Percentiles rank a stretch among this genome's conserved stretches.
phyloP scores from a whole-genome alignment of 805 yeast species.

The Candida chilensis region DNA sequence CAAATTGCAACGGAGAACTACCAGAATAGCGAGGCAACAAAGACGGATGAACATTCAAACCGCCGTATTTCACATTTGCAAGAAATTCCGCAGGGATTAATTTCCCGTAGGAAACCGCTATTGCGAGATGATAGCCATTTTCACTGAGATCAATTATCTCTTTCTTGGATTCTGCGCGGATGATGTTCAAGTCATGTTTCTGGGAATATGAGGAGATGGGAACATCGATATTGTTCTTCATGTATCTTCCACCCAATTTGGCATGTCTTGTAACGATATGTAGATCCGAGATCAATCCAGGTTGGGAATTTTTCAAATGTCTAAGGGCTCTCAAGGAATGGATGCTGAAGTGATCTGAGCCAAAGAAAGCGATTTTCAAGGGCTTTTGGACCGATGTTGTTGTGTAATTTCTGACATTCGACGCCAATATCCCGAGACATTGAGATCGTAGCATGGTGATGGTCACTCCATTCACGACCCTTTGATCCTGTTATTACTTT shows the following conservation, averaged over 20 bases:
- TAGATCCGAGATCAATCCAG: slow-evolving; percentile 20
- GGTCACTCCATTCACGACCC: too few species aligned
- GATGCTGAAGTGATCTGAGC: slow-evolving; percentile 67
- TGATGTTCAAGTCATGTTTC: slow-evolving; percentile 19
- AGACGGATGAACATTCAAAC: slow-evolving; percentile 91
- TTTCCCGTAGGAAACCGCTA: slow-evolving; percentile 90
- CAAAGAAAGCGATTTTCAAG: slow-evolving; percentile 55
- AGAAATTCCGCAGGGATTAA: slow-evolving; percentile 65
- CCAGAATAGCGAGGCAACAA: slow-evolving; percentile 77
- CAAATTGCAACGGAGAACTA: slow-evolving; percentile 81
- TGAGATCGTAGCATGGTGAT: too few species aligned
- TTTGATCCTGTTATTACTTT: too few species aligned
- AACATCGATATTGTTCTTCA: slow-evolving; percentile 34
- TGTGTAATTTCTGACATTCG: too few species aligned
- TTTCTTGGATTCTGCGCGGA: slow-evolving; percentile 40
- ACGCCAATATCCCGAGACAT: too few species aligned
- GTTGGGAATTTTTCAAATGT: slow-evolving; percentile 7
- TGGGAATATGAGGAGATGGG: slow-evolving; percentile 40
- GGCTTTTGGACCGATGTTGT: too few species aligned
- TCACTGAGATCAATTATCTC: slow-evolving; percentile 22
- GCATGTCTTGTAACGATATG: slow-evolving; percentile 59
- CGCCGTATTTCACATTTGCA: slow-evolving; percentile 41
- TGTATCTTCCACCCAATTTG: slow-evolving; percentile 55
- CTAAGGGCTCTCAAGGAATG: slow-evolving; percentile 33
- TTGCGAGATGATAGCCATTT: slow-evolving; percentile 45